Base-by-base conservation (phyloP, 1,284 basidiomycete genomes). In the Cystobasidiaceae sp. region DNA sequence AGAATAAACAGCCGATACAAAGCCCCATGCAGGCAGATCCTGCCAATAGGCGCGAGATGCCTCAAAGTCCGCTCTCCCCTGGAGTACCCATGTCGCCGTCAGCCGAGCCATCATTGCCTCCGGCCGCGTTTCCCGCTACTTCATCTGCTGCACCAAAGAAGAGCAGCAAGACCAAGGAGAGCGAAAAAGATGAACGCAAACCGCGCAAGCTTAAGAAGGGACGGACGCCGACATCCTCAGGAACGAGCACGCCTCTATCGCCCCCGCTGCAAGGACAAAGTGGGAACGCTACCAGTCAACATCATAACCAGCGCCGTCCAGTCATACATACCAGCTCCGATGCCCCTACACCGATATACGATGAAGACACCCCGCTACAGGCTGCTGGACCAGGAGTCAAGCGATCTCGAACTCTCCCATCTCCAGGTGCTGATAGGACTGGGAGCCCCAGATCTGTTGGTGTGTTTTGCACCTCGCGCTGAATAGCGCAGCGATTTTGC, bases 181-280 rank as follows among this genome's bases (percentile, higher is more conserved):
- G 11, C 32, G 41, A 48, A 11, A 60, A 25, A 17, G 45, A 32
- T 3, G 50, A 56, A 48, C 44, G 63, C 45, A 33, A 30, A 51
- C 41, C 30, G 13, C n/a, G 41, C 6, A 68, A 63, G 28, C 39
- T 63, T 9, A 63, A 63, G 60, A 63, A 63, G 27, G 60, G 60
- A 9, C 25, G 60, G 23, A 59, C 46, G 30, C 54, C 57, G n/a
- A 52, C 41, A 28, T 23, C 27, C 0, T 63, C 60, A 8, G 60
- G 60, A 17, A 45, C 51, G 21, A 50, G 17, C 27, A 63, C 60
- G 15, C 60, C 60, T 4, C 21, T 54, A 15, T 54, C 60, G 27
- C 39, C 60, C 21, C 23, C 25, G 9, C 13, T 21, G 11, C 25
- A 27, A 43, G 23, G n/a, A 5, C 28, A 19, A 11, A 19, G n/a